phyloP scores from a whole-genome alignment of 345 rosid species.

The Populus alba region DNA sequence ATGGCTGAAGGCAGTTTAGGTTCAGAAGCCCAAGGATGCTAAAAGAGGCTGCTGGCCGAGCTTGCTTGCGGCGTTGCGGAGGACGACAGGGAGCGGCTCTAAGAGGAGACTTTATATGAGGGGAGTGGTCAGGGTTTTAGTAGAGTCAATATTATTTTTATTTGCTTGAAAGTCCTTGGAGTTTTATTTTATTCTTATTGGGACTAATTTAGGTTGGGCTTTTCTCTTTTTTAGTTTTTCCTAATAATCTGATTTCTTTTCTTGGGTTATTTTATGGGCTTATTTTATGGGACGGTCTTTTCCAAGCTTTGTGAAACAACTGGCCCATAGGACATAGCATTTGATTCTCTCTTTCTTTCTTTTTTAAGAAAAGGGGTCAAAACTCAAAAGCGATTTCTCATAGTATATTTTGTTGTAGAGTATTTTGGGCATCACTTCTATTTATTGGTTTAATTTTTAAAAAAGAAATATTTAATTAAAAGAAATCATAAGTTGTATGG shows the following conservation, averaged over 20 bases:
- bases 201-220: not conserved
- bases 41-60: not conserved
- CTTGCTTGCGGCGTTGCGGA: not conserved
- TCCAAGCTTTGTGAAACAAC: not conserved
- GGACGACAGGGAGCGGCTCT: not conserved
- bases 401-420: too few species aligned
- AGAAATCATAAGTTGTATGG: too few species aligned
- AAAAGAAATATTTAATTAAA: too few species aligned
- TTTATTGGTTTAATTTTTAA: too few species aligned
- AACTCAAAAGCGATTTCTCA: too few species aligned
- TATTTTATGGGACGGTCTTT: not conserved
- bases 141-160: not conserved
- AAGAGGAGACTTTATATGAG: not conserved
- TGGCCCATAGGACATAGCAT: not conserved
- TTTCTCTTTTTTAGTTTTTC: not conserved
- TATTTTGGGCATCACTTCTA: too few species aligned
- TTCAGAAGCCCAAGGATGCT: not conserved
- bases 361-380: too few species aligned
- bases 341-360: too few species aligned
- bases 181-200: not conserved
- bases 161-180: not conserved
- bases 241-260: not conserved
- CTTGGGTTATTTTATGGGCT: not conserved
- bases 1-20: not conserved
- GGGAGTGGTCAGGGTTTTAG: slow-evolving; percentile 11